Conservation (phyloP, 805 yeast genomes). For the Ogataea glucozyma region DNA sequence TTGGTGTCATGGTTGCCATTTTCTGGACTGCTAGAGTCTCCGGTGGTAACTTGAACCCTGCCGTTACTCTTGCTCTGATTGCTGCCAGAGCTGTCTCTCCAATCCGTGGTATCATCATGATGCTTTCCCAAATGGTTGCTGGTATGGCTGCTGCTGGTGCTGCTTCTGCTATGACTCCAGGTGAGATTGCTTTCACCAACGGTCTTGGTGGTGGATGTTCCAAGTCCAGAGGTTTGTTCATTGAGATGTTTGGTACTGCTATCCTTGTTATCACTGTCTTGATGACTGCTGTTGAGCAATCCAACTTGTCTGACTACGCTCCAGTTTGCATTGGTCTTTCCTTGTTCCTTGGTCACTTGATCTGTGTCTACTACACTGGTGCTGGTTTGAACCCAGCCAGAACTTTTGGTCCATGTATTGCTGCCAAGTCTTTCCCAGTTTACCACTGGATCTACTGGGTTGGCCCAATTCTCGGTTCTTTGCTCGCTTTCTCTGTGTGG, state of each 20-base stretch:
- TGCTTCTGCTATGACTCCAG: slow-evolving; percentile 83
- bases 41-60: slow-evolving; percentile 91
- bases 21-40: slow-evolving; percentile 71
- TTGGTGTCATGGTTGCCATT: slow-evolving; percentile 75
- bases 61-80: slow-evolving; percentile 75
- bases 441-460: slow-evolving; percentile 95
- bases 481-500: slow-evolving; percentile 68
- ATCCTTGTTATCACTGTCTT: slow-evolving; percentile 74
- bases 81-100: slow-evolving; percentile 74
- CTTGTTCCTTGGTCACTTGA: slow-evolving; percentile 77
- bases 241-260: slow-evolving; percentile 80
- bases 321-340: slow-evolving; percentile 84
- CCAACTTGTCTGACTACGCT: slow-evolving; percentile 72
- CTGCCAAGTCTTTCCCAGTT: slow-evolving; percentile 67
- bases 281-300: slow-evolving; percentile 82
- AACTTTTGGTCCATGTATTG: slow-evolving; percentile 81
- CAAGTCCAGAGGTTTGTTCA: slow-evolving; percentile 70
- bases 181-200: slow-evolving; percentile 69
- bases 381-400: slow-evolving; percentile 94
- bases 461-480: slow-evolving; percentile 77
- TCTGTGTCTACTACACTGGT: slow-evolving; percentile 81
- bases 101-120: slow-evolving; percentile 64
- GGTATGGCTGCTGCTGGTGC: slow-evolving; percentile 95
- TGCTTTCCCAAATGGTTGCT: slow-evolving; percentile 70
- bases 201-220: slow-evolving; percentile 72